Percentiles rank a stretch among this genome's conserved stretches.
Evolutionary conservation across 1,284 basidiomycete species (phyloP).

Genomic region (Porodaedalea pini): DNA sequence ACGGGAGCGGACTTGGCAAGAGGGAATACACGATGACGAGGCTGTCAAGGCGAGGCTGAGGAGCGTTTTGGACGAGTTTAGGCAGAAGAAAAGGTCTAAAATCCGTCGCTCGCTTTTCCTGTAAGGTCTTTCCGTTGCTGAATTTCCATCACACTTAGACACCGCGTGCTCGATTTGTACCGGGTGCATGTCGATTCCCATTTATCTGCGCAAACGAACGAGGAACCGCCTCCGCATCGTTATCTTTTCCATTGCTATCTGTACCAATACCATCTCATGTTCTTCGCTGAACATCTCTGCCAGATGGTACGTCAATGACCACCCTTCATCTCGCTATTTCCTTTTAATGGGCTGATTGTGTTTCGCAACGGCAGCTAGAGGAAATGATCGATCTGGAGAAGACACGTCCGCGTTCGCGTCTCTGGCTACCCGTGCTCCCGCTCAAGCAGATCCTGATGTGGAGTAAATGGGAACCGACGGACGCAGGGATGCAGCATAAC

Average conservation of each 20-base stretch:
- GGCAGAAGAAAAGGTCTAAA: slow-evolving; percentile 7
- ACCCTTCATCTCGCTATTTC: slow-evolving; percentile 35
- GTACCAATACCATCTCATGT: slow-evolving; percentile 67
- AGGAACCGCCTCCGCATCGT: slow-evolving; percentile 52
- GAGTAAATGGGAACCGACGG: slow-evolving; percentile 47
- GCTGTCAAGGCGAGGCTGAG: neutral
- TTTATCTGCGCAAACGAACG: slow-evolving; percentile 29
- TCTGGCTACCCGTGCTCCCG: slow-evolving; percentile 68
- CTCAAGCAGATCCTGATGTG: slow-evolving; percentile 38
- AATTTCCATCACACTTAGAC: slow-evolving; percentile 35
- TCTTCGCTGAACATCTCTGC: slow-evolving; percentile 34
- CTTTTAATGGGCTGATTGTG: neutral
- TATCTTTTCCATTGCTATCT: slow-evolving; percentile 68
- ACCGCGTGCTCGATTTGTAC: slow-evolving; percentile 69
- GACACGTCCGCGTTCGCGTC: slow-evolving; percentile 36
- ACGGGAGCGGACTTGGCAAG: slow-evolving; percentile 23
- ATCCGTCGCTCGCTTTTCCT: slow-evolving; percentile 27
- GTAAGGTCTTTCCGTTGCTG: neutral
- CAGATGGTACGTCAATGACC: slow-evolving; percentile 24
- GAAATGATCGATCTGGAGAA: slow-evolving; percentile 1
- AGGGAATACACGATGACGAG: slow-evolving; percentile 8
- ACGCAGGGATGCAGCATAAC: slow-evolving; percentile 38
- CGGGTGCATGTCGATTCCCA: slow-evolving; percentile 56
- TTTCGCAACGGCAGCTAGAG: neutral
- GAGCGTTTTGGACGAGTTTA: slow-evolving; percentile 7